Conservation (phyloP, 73 alveolate species). For the Stentor coeruleus region DNA sequence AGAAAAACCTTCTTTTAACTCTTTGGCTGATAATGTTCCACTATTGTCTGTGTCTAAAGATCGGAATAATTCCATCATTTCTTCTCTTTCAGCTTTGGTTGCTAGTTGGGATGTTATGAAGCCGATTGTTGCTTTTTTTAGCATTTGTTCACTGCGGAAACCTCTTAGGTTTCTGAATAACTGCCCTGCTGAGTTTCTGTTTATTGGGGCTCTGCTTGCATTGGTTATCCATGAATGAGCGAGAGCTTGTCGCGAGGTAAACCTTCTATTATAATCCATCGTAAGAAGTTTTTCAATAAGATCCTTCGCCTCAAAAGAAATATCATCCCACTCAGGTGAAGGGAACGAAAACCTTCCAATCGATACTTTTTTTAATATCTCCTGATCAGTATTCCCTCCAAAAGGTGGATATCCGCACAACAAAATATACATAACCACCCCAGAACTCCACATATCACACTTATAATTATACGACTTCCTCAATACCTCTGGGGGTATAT, state of each 20-base stretch:
- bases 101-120: conserved; percentile 33
- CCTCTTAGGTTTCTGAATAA: too few relatives aligned
- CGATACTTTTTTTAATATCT: conserved; percentile 33
- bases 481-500: conserved; percentile 61
- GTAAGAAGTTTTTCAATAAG: conserved; percentile 57
- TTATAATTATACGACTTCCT: conserved; percentile 44
- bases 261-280: conserved; percentile 51
- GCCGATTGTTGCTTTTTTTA: conserved; percentile 37
- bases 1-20: conserved; percentile 40
- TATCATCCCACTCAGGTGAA: conserved; percentile 61
- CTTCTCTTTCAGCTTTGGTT: conserved; percentile 17
- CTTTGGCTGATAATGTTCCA: conserved; percentile 45
- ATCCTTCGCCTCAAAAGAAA: conserved; percentile 58
- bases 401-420: conserved; percentile 53
- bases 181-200: too few relatives aligned
- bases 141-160: conserved; percentile 33
- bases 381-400: conserved; percentile 52
- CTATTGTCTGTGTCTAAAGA: conserved; percentile 35
- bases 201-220: too few relatives aligned
- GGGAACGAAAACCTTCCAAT: conserved; percentile 42
- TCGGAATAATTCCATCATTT: conserved; percentile 22
- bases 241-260: conserved; percentile 35
- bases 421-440: conserved; percentile 55
- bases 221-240: conserved; percentile 57
- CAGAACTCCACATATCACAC: conserved; percentile 63